phyloP scores from a whole-genome alignment of 805 yeast species.

The Metschnikowia vanudenii region DNA sequence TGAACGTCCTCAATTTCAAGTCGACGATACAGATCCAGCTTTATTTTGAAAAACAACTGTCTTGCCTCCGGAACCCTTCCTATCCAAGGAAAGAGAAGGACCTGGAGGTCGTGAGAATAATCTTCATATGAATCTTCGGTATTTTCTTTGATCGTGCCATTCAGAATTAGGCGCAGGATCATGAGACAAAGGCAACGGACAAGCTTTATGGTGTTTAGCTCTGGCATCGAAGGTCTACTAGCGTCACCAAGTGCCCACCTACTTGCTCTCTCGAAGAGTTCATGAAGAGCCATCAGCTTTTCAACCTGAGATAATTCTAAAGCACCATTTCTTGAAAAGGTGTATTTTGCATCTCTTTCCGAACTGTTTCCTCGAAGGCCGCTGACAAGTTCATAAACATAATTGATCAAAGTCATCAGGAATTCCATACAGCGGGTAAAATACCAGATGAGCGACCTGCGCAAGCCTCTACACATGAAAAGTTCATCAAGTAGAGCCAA shows the following conservation, averaged over 20 bases:
- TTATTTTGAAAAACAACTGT: constrained; percentile 47
- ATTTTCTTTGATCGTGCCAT: constrained; percentile 41
- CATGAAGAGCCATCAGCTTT: constrained; percentile 65
- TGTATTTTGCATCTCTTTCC: constrained; percentile 24
- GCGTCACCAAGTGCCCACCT: constrained; percentile 34
- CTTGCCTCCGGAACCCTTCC: constrained; percentile 63
- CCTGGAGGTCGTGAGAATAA: constrained; percentile 58
- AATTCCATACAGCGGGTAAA: constrained; percentile 57
- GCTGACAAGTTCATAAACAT: constrained; percentile 58
- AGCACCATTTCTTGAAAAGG: constrained; percentile 57
- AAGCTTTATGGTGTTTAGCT: constrained; percentile 33
- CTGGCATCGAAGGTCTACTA: constrained; percentile 9
- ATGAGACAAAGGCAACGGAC: constrained; percentile 61
- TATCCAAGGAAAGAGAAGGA: constrained; percentile 63
- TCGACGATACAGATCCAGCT: constrained; percentile 18
- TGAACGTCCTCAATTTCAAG: background rate
- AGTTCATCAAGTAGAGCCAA: constrained; percentile 65
- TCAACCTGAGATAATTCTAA: constrained; percentile 58
- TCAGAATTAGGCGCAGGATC: constrained; percentile 51
- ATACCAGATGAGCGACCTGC: constrained; percentile 66
- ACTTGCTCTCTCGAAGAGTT: constrained; percentile 55
- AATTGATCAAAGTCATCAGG: constrained; percentile 56
- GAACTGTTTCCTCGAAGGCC: constrained; percentile 52
- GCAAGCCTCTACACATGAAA: constrained; percentile 63
- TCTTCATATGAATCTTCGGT: constrained; percentile 41